Base-by-base conservation (phyloP, 169 alveolate genomes). In the Plasmodium gonderi region DNA sequence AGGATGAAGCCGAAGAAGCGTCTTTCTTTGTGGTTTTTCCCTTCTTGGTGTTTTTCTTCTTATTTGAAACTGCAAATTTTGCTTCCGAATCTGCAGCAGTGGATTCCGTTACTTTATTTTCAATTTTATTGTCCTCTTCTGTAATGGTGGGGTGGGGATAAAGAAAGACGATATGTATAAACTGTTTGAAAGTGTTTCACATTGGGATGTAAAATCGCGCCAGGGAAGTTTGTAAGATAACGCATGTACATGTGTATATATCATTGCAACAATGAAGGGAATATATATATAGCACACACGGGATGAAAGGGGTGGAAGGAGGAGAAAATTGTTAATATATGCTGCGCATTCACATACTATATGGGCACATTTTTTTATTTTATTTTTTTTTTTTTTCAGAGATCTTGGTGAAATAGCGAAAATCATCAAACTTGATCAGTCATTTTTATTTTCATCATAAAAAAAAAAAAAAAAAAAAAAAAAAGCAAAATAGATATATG, bases 331-430 rank as follows among this genome's bases (percentile, higher is more conserved):
- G n/a, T n/a, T n/a, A n/a, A n/a, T n/a, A n/a, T n/a, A n/a, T n/a
- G n/a, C n/a, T n/a, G n/a, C n/a, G n/a, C n/a, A n/a, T n/a, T n/a
- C n/a, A n/a, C n/a, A n/a, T n/a, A n/a, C n/a, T n/a, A n/a, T n/a
- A n/a, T n/a, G n/a, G n/a, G n/a, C n/a, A n/a, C n/a, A n/a, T n/a
- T n/a, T n/a, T n/a, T n/a, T n/a, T n/a, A n/a, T n/a, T 78, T 49
- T 47, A 23, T 65, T 3, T 31, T 78, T 78, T 78, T 78, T 51
- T 68, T 75, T 67, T 47, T 69, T 82, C 91, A 82, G 91, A 69
- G 91, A 82, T 82, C 91, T 82, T 82, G 91, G 91, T 82, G 91
- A 82, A 82, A 82, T 68, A 36, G 23, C 54, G 74, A 65, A 75
- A 82, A 23, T 36, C 76, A 47, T 82, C 91, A 82, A 29, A 23